Base-by-base conservation (phyloP, 257 asterid genomes). In the Linaria vulgaris region DNA sequence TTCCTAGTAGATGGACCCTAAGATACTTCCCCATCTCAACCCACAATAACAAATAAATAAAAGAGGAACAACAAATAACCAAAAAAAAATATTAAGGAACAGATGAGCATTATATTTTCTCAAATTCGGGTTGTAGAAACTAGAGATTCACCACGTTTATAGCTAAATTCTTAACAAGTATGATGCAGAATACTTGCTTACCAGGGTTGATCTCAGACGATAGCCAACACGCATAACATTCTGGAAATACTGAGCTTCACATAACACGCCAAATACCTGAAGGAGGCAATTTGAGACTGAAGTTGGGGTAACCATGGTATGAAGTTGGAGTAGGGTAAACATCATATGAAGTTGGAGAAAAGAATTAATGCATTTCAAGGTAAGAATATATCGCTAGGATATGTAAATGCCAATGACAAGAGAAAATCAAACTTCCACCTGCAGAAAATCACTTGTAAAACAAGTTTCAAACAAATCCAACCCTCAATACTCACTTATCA, bases 191-290 rank as follows among this genome's bases (percentile, higher is more conserved):
- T 54, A 76, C 34, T 48, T 69, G 54, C 82, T 85, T 74, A 92
- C 99, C 85, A 92, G 76, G 44, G 98, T 87, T 68, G 98, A 79
- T 71, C 94, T 85, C 78, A 92, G 77, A 47, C 98, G 95, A 78
- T 63, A 88, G 61, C 98, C 98, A 72, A 87, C 98, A 59, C 98
- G 97, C 96, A 88, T 85, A 81, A 92, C 98, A 68, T 88, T 88
- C 65, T 88, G 98, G 72, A 88, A 92, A 69, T 92, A 92, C 72
- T 92, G 98, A 70, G 96, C 96, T 85, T 91, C 98, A 72, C 88
- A 85, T 60, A 88, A 66, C 71, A 91, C 98, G 9, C 97, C 98
- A 66, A 92, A 54, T 72, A 83, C 91, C 95, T 86, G 78, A 63
- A 69, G 34, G 57, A 61, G 52, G 57, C 50, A 44, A 27, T 55